Base-by-base conservation (phyloP, 2,329 filamentous ascomycete genomes). In the Harringtonia aguacate region DNA sequence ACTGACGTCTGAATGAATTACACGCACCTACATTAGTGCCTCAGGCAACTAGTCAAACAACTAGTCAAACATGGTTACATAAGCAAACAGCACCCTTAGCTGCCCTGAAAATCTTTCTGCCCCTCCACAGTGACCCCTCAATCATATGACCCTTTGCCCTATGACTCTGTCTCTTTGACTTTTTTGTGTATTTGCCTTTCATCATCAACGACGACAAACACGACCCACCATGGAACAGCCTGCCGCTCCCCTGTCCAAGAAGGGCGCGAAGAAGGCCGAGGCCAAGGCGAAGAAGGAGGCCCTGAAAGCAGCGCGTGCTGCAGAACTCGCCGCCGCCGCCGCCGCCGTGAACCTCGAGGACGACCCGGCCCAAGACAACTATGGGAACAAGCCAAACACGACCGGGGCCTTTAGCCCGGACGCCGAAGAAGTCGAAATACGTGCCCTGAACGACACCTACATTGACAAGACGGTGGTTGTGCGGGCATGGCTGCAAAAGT, bases 251-350 rank as follows among this genome's bases (percentile, higher is more conserved):
- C 4, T 48, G 38, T 86, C 82, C 48, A 89, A 94, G 68, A 89
- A 81, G 64, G 86, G 80, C 15, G 67, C 83, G 51, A 94, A 94
- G 70, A 94, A 94, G 70, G 81, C 84, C 37, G 83, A 84, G 55
- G 75, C 75, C 50, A 94, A 94, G 68, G 86, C 89, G 24, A 88
- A 88, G 68, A 89, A 90, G 61, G 89, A 94, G 65, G 85, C 84
- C 13, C 73, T 79, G 59, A 94, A 94, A 65, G 84, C 84, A 56
- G 60, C 76, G 60, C 67, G 79, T 63, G 72, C 77, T 44, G 83
- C 81, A n/a, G 84, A 86, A 53, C 81, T 84, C 57, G 84, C 86
- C 57, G 83, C 84, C 49, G 78, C 77, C 37, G 83, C 85, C 47
- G 82, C 81, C 47, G 79, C 80, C 35, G 74, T 77, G 29, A 41